Evolutionary conservation across 164 flowering plant genomes (phyloP).

Genomic region (Dillenia turbinata): DNA sequence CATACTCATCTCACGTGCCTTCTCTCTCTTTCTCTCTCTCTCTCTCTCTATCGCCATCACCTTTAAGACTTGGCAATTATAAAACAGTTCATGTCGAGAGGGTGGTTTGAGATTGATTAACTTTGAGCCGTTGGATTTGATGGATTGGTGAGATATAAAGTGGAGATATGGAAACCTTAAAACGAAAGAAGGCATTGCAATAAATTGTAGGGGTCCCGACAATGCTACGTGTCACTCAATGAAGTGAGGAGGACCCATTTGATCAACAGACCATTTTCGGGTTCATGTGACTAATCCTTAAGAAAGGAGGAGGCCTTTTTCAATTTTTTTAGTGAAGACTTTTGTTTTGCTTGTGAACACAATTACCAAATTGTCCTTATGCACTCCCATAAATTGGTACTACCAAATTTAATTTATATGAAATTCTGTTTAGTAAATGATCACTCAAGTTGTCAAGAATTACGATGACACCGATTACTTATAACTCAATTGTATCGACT

Average conservation of each 20-base stretch:
- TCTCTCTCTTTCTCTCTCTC: not conserved
- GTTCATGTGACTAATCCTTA: slow-evolving; percentile 46
- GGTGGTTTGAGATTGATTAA: not conserved
- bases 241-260: slow-evolving; percentile 15
- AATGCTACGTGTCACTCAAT: slow-evolving; percentile 26
- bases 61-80: not conserved
- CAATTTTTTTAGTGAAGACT: no score
- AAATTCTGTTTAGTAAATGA: no score
- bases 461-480: no score
- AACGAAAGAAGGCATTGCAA: not conserved
- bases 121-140: not conserved
- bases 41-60: not conserved
- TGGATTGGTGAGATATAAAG: not conserved
- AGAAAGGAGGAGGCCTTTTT: not conserved
- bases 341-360: no score
- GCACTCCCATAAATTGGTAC: no score
- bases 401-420: no score
- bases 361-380: no score
- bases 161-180: not conserved
- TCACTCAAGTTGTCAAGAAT: no score
- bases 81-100: no score
- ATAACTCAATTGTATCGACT: no score
- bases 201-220: slow-evolving; percentile 4
- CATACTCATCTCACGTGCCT: no score
- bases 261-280: slow-evolving; percentile 25